These are phyloP conservation scores for Calonectria hawksworthii DNA, from an alignment of 2,329 filamentous ascomycete species.

Conservation along the genomic window DNA sequence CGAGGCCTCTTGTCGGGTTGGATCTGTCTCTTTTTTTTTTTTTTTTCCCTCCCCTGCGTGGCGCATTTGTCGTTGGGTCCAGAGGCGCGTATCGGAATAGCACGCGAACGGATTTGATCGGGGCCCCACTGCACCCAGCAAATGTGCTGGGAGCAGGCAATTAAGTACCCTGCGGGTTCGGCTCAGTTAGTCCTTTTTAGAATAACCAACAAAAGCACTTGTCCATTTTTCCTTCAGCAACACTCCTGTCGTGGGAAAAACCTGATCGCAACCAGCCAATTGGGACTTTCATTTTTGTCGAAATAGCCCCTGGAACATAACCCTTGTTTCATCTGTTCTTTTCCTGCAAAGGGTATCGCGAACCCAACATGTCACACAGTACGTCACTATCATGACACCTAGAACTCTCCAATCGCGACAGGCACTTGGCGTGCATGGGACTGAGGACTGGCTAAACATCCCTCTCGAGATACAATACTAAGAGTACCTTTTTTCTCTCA, in stretches of 20 bases:
- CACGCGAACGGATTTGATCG: slow-evolving; percentile 6
- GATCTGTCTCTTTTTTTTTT: not conserved
- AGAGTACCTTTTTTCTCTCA: not conserved
- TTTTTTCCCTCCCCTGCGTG: not conserved
- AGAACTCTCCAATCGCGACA: not conserved
- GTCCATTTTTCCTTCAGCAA: not conserved
- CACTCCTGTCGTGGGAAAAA: not conserved
- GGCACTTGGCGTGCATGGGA: too few species aligned
- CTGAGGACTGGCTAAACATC: not conserved
- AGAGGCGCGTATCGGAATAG: not conserved
- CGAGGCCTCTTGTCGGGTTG: not conserved
- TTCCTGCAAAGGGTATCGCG: too few species aligned
- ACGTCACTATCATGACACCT: slow-evolving; percentile 40
- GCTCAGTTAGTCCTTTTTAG: not conserved
- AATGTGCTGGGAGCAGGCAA: not conserved
- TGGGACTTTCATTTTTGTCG: too few species aligned
- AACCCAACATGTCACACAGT: slow-evolving; percentile 60
- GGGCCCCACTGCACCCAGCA: not conserved
- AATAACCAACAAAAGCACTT: not conserved
- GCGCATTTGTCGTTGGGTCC: slow-evolving; percentile 2
- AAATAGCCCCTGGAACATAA: not conserved
- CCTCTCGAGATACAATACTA: not conserved
- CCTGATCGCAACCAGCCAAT: not conserved
- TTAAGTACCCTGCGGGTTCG: not conserved
- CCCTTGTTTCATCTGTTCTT: not conserved